Conservation (phyloP, 148 eudicot species). For the Rhododendron mucronatum region DNA sequence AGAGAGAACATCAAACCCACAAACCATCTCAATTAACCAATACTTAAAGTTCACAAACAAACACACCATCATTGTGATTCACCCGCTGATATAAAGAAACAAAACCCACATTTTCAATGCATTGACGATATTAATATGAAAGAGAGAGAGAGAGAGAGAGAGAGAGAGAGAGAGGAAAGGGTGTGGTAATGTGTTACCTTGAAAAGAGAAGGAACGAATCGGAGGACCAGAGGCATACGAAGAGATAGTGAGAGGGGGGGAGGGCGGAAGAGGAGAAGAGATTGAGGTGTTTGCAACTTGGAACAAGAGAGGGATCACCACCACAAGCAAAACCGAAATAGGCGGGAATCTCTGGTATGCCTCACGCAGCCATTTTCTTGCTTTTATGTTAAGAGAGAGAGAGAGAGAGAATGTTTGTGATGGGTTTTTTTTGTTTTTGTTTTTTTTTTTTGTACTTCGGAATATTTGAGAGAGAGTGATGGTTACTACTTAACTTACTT, state of each 20-base stretch:
- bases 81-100: neutral
- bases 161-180: neutral
- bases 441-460: too few species aligned
- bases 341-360: slow-evolving; percentile 14
- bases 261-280: neutral
- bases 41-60: neutral
- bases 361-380: neutral
- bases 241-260: neutral
- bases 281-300: neutral
- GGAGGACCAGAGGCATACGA: slow-evolving; percentile 9
- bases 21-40: neutral
- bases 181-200: slow-evolving; percentile 11
- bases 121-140: neutral
- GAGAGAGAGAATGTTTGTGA: too few species aligned
- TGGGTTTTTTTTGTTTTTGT: too few species aligned
- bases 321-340: slow-evolving; percentile 4
- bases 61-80: neutral
- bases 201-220: slow-evolving; percentile 14
- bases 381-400: neutral
- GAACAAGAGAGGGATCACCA: neutral
- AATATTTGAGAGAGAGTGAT: neutral
- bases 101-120: neutral
- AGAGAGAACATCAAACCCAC: neutral
- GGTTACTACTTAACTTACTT: too few species aligned
- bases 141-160: neutral